Evolutionary conservation across 176 grass and related monocot genomes (phyloP), one percentile per base, ranked within the genome.

Genomic region (Eremochloa ophiuroides): DNA sequence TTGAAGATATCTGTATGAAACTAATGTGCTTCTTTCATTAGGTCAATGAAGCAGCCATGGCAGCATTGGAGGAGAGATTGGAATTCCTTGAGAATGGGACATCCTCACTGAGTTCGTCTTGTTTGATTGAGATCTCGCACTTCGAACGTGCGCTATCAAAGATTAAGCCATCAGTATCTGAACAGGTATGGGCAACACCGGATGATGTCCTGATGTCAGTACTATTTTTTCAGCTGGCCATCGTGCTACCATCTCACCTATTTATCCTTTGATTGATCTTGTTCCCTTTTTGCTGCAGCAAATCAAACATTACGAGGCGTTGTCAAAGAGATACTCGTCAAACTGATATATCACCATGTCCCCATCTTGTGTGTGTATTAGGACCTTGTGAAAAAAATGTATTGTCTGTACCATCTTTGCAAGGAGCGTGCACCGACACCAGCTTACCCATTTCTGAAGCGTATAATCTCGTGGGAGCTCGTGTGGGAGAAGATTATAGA

Each of bases 41-140:
- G 95, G 88, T 98, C 84, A 88, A 95, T 58, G 90, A 95, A 87
- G 95, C 95, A 46, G 95, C 90, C 10, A 91, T 93, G 95, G 82
- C 62, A 69, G 90, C 92, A 11, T 55, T 93, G 71, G 86, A 91
- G 33, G 88, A 95, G 84, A 91, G 82, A 56, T 33, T 75, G 25
- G 79, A 93, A 64, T 85, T 76, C 35, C 12, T 81, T 22, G 69
- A 86, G 2, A 75, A 93, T 2, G 88, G 89, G 40, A 81, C 53
- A 34, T 82, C 55, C 6, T 80, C 74, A 68, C 82, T 67, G 79
- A 89, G 79, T 63, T 83, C 64, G 10, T 78, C 82, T n/a, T 43
- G 60, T 42, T 34, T 33, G 26, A 95, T 95, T 50, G 86, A 87
- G 77, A 41, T 72, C 34, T 60, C 50, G 37, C 92, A 95, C 76